Evolutionary conservation across 345 rosid species (phyloP).

Genomic region (Arabidopsis thaliana): TAIR10.1 NC_003070.9:8761001-8761500

Average conservation of each 20-base stretch:
- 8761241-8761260: constrained; percentile 26
- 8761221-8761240: constrained; percentile 10
- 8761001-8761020: constrained; percentile 30
- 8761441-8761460: constrained; percentile 11
- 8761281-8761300: constrained; percentile 98
- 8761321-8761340: constrained; percentile 99
- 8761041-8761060: constrained; percentile 17
- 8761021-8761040: not conserved
- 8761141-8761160: constrained; percentile 99
- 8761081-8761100: constrained; percentile 90
- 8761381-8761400: constrained; percentile 97
- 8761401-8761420: constrained; percentile 99
- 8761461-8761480: not conserved
- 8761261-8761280: constrained; percentile 77
- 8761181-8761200: constrained; percentile 26
- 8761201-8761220: constrained; percentile 12
- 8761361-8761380: constrained; percentile 98
- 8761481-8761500: constrained; percentile 1
- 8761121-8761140: constrained; percentile 89
- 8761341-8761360: constrained; percentile 98
- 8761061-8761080: constrained; percentile 4
- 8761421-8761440: constrained; percentile 43
- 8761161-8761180: constrained; percentile 27
- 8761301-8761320: constrained; percentile 99
- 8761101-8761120: constrained; percentile 94